Conservation (phyloP, 2,329 filamentous ascomycete species). For the Botrytis medusae region DNA sequence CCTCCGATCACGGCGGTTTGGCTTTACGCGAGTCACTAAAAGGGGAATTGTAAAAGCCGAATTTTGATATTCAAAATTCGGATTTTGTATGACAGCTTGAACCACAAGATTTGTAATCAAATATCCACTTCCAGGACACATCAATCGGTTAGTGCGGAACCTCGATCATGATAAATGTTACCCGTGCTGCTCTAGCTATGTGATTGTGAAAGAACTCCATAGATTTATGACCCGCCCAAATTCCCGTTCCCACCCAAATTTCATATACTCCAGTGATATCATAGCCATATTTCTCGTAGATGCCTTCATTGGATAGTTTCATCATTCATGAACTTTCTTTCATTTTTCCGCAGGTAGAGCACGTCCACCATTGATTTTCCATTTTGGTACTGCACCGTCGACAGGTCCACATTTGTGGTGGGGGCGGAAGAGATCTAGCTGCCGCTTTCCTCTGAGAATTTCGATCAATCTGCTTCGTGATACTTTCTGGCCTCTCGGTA, state of each 20-base stretch:
- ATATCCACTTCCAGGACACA: background rate
- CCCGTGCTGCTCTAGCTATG: conserved; percentile 4
- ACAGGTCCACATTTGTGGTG: conserved; percentile 49
- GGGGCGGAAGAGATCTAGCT: conserved; percentile 24
- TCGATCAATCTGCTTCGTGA: conserved; percentile 32
- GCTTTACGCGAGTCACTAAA: background rate
- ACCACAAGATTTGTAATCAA: conserved; percentile 8
- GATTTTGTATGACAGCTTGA: background rate
- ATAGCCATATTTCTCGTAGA: background rate
- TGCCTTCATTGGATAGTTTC: background rate
- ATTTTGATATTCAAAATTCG: background rate
- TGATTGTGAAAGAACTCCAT: background rate
- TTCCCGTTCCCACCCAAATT: background rate
- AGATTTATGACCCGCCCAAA: background rate
- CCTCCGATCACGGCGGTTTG: background rate
- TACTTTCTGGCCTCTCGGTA: conserved; percentile 43
- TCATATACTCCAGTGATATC: background rate
- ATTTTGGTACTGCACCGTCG: conserved; percentile 51
- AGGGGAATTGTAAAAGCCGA: conserved; percentile 2
- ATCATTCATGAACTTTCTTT: conserved; percentile 48
- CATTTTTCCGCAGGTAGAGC: conserved; percentile 54
- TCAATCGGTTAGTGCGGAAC: background rate
- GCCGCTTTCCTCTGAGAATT: conserved; percentile 17
- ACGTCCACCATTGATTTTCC: conserved; percentile 58
- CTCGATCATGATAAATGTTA: background rate